Evolutionary conservation across 2,329 filamentous ascomycete species (phyloP), one percentile per base, ranked within the genome.

Genomic region (Fusarium papillatum): DNA sequence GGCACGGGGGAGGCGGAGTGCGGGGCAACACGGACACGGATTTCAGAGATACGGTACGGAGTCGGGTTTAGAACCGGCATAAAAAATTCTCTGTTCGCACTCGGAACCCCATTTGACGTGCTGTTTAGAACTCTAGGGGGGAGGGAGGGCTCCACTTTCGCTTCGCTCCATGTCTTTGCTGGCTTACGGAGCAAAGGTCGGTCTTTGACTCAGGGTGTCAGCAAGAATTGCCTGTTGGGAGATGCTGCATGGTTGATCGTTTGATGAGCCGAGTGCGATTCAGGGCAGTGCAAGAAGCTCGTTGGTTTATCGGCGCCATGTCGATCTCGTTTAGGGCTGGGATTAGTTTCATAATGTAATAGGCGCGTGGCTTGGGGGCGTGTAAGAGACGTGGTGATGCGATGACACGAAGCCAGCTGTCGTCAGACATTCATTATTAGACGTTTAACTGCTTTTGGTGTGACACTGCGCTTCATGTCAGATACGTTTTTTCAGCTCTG

Each of bases 11-110:
- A 46, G 24, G 16, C 38, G 38, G 59, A 39, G 36, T 26, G 48
- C 26, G 60, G 60, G 26, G 16, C 39, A 61, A 46, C 39, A 63
- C 61, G 61, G 61, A 41, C 57, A 61, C 57, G 57, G 57, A 61
- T 11, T 59, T 55, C 26, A 26, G 26, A 34, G 29, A 13, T 34
- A 34, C 19, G 50, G 36, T 17, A 38, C 53, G 53, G 53, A 61
- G 26, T 55, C 48, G 48, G 48, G 19, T 19, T 26, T 31, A 19
- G 38, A 19, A 48, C 41, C 41, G 41, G 41, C 13, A 17, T 16
- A n/a, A 41, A 41, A 41, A 29, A 9, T 31, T 31, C 31, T 31
- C 26, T 53, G 11, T 31, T 53, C 48, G 48, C 48, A 53, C 48
- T 53, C 48, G 48, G 48, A 13, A 19, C 46, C 46, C 24, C 17